phyloP scores from a whole-genome alignment of 208 protist species.

The Spongospora subterranea region DNA sequence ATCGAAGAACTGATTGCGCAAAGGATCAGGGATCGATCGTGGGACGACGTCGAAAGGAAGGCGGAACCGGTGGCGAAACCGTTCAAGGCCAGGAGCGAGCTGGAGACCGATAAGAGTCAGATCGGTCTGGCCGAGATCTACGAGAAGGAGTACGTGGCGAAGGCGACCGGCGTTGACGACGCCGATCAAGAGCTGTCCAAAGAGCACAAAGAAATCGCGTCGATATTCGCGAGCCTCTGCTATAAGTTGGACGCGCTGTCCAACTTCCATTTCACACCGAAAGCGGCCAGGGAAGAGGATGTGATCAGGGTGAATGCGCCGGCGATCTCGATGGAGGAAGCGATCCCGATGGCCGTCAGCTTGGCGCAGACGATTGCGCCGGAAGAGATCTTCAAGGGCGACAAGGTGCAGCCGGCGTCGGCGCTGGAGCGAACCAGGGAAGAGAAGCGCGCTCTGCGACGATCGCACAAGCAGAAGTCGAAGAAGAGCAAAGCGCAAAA shows the following conservation, averaged over 20 bases:
- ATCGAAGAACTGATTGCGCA: constrained; percentile 57
- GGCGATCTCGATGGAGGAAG: constrained; percentile 70
- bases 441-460: not conserved
- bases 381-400: not conserved
- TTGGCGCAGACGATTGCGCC: not conserved
- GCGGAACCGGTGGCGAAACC: not conserved
- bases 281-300: constrained; percentile 55
- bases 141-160: constrained; percentile 64
- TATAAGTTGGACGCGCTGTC: constrained; percentile 70
- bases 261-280: constrained; percentile 74
- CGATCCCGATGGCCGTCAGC: constrained; percentile 65
- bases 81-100: not conserved
- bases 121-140: constrained; percentile 59
- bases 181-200: not conserved
- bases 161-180: constrained; percentile 43
- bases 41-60: constrained; percentile 19
- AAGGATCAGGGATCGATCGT: constrained; percentile 49
- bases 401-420: not conserved
- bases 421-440: not conserved
- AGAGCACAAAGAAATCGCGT: constrained; percentile 57
- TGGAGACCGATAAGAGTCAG: constrained; percentile 45
- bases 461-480: not conserved
- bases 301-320: constrained; percentile 63
- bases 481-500: not conserved
- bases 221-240: constrained; percentile 64